Evolutionary conservation across 2,329 filamentous ascomycete genomes (phyloP).

Genomic region (Fusarium nelsonii): DNA sequence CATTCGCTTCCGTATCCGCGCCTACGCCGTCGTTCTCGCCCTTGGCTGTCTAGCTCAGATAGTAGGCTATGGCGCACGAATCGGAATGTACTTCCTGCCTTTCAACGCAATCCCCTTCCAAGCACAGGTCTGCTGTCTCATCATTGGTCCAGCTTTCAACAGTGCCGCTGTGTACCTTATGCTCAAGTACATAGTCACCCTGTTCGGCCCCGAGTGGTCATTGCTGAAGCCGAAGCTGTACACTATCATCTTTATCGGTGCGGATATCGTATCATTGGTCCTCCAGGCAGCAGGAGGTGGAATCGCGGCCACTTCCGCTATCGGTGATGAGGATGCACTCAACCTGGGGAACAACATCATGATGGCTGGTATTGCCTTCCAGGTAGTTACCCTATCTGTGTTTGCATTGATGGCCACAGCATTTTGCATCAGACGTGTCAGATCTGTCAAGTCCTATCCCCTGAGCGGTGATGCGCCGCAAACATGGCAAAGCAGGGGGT

Average conservation of each 20-base stretch:
- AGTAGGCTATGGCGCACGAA: slow-evolving; percentile 1
- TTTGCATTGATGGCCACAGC: slow-evolving; percentile 3
- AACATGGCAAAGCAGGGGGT: not conserved
- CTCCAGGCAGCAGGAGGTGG: slow-evolving; percentile 17
- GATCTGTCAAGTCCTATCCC: not conserved
- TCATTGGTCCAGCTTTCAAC: slow-evolving; percentile 24
- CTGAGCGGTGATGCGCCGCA: not conserved
- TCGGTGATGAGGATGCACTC: not conserved
- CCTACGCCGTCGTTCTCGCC: slow-evolving; percentile 11
- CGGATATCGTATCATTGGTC: slow-evolving; percentile 1
- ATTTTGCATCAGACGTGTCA: not conserved
- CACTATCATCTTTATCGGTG: slow-evolving; percentile 23
- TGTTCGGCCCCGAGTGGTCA: slow-evolving; percentile 16
- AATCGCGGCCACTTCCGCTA: slow-evolving; percentile 5
- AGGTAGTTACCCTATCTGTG: slow-evolving; percentile 11
- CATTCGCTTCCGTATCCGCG: slow-evolving; percentile 4
- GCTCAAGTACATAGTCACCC: slow-evolving; percentile 11
- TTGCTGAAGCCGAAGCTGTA: slow-evolving; percentile 17
- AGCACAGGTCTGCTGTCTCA: slow-evolving; percentile 11
- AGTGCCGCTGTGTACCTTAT: slow-evolving; percentile 25
- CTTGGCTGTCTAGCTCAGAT: slow-evolving; percentile 5
- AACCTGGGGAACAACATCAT: slow-evolving; percentile 7
- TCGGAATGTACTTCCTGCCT: slow-evolving; percentile 15
- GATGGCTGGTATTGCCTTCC: slow-evolving; percentile 19
- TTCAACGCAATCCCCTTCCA: slow-evolving; percentile 13